A percentile compares a stretch with the other conserved stretches of the same genome.
Conservation (phyloP, 1,284 basidiomycete species). For the Trametes versicolor region DNA sequence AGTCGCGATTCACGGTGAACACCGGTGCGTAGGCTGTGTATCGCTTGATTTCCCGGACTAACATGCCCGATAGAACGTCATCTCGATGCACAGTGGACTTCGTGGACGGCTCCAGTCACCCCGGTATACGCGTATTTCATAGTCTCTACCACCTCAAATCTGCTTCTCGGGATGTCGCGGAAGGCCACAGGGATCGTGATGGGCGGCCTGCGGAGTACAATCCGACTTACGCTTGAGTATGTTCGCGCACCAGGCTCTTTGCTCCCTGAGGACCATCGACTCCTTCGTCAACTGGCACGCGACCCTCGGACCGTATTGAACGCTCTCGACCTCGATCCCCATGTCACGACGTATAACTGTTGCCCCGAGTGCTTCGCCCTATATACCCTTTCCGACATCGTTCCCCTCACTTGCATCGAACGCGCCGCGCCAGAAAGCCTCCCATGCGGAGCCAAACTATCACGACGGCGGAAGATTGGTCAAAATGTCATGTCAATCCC, state of each 20-base stretch:
- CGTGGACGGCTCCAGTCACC: background rate
- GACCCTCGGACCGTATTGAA: constrained; percentile 6
- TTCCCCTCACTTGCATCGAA: constrained; percentile 5
- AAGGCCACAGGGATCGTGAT: background rate
- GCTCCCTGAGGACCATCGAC: background rate
- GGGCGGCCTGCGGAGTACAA: constrained; percentile 3
- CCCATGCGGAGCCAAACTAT: background rate
- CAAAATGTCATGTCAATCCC: background rate
- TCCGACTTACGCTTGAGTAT: background rate
- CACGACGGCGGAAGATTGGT: background rate
- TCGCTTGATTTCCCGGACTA: too few species aligned
- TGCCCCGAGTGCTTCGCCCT: constrained; percentile 23
- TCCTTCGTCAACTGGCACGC: background rate
- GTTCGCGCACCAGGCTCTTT: background rate
- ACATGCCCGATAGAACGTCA: background rate
- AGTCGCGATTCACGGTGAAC: background rate
- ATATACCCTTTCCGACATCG: background rate
- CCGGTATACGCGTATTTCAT: constrained; percentile 1
- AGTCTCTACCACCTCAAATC: background rate
- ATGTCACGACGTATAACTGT: constrained; percentile 10
- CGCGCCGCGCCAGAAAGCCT: constrained; percentile 1
- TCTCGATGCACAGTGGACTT: background rate
- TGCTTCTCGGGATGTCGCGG: background rate
- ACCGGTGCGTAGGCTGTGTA: background rate
- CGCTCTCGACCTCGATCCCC: constrained; percentile 3